phyloP scores from a whole-genome alignment of 129 eudicot species.

The Artemisia tridentata region DNA sequence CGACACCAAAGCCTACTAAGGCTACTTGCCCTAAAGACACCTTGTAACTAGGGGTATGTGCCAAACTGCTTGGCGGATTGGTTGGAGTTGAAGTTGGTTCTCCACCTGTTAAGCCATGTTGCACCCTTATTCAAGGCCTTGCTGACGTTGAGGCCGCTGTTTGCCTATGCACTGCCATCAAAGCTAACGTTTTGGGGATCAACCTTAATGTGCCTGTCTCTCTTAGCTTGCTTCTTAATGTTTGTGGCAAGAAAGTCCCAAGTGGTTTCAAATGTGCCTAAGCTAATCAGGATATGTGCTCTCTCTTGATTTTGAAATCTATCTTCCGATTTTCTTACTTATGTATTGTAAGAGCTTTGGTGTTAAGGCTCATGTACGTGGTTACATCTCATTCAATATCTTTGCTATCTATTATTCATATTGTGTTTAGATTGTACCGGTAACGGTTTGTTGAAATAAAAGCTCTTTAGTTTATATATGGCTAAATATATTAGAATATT shows the following conservation, averaged over 20 bases:
- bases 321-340: background rate
- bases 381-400: background rate
- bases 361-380: background rate
- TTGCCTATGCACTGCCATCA: slow-evolving; percentile 66
- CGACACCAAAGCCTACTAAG: no score
- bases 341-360: background rate
- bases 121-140: slow-evolving; percentile 47
- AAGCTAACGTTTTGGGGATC: slow-evolving; percentile 51
- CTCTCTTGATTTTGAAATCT: background rate
- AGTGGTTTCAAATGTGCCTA: no score
- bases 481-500: no score
- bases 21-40: slow-evolving; percentile 41
- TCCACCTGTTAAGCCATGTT: slow-evolving; percentile 47
- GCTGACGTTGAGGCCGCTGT: slow-evolving; percentile 56
- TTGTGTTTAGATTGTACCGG: background rate
- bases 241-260: no score
- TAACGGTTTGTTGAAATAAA: background rate
- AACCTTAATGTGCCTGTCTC: slow-evolving; percentile 53
- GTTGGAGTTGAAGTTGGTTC: slow-evolving; percentile 22
- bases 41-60: slow-evolving; percentile 41
- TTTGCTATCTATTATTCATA: background rate
- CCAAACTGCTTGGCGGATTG: slow-evolving; percentile 32
- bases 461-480: background rate
- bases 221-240: no score
- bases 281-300: background rate